Evolutionary conservation across 768 basidiomycete species (phyloP), one percentile per base, ranked within the genome.

Genomic region (Nidula microcarpa): DNA sequence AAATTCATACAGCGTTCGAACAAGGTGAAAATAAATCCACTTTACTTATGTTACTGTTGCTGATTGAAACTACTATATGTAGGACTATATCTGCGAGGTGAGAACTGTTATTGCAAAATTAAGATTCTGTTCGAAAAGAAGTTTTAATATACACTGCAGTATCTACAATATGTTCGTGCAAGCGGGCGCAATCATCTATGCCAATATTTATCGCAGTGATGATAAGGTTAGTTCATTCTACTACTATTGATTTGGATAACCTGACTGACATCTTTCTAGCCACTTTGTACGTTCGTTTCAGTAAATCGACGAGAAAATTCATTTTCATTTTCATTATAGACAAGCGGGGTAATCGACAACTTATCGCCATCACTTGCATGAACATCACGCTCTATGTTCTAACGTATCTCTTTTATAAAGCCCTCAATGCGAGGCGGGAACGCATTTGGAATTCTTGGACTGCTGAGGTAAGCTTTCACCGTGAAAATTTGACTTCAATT

Each of bases 91-190:
- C 74, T 14, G 75, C 75, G 5, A 73, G 65, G 63, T 62, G 43
- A 49, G 14, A 13, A 10, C 23, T 43, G 2, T 47, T 49, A 33
- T 49, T 49, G n/a, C n/a, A n/a, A 30, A 30, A n/a, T 37, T 37
- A 34, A 2, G n/a, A 47, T 13, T 11, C n/a, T 30, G 4, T 50
- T 23, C 45, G 45, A 47, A 18, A 17, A 9, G 11, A 41, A 16
- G 11, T 41, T 41, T 4, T 41, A 11, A 41, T 41, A 11, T 32
- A 7, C 55, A 23, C 8, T 34, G 16, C 16, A 68, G 73, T 51
- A 66, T 82, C 30, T 86, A 87, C 64, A 87, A 85, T 57, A 82
- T 86, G 75, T 80, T 78, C 55, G 81, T 84, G n/a, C 82, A 85
- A 63, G 77, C 77, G 3, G 79, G 79, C 14, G 72, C 68, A 14